Evolutionary conservation across 169 alveolate genomes (phyloP), one percentile per base, ranked within the genome.

Genomic region (Plasmodium berghei): DNA sequence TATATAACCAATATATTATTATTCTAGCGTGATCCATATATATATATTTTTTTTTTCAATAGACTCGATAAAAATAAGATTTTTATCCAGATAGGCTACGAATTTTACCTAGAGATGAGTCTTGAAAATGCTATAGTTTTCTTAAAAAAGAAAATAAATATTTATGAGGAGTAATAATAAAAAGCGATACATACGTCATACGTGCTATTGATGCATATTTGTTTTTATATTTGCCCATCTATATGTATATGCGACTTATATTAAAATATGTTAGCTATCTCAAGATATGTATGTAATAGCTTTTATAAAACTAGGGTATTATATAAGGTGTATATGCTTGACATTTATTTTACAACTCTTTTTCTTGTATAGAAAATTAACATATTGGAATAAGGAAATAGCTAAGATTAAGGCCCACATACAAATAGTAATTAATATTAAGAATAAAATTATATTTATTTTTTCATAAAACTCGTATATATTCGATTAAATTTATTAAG

Each of bases 61-160:
- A 83, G 90, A 63, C 24, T 83, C 42, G 75, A 83, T 54, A 83
- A 83, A 62, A 83, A 87, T 28, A 72, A 66, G 42, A 83, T 93
- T 69, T 87, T 93, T 62, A 88, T 93, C 40, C 75, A 86, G 59
- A 74, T 93, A 56, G 95, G 95, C 8, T 90, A 93, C 54, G 94
- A 93, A 66, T 90, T 93, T 67, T 86, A 93, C 66, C 42, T 93
- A 46, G 95, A 71, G 46, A 93, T 93, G 95, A 63, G 87, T n/a
- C 89, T 63, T 24, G 92, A 90, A 40, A 94, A 89, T 55, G 95
- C 95, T n/a, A 83, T 71, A 46, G 56, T 28, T 20, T 93, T 87
- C 64, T 34, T 72, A 20, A 56, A 63, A 48, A 89, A 87, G 83
- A 67, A 89, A 72, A 64, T 90, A 42, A 46, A 89, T 59, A 75